A percentile compares a stretch with the other conserved stretches of the same genome.
These are phyloP conservation scores for Delitschia confertaspora DNA, from an alignment of 495 filamentous ascomycete species.

Conservation along the genomic window DNA sequence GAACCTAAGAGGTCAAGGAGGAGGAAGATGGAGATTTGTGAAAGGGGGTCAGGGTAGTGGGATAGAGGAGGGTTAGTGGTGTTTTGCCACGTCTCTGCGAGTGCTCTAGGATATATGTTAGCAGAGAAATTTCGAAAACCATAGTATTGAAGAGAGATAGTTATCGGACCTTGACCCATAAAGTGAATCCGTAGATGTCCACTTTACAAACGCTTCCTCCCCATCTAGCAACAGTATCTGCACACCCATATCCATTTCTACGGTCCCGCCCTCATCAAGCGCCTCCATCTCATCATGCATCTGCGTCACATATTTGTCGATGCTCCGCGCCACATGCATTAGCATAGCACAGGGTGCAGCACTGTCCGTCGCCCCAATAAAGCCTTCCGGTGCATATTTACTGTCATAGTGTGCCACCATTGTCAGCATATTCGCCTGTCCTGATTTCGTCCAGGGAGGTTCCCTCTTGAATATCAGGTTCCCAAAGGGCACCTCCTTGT, in stretches of 20 bases:
- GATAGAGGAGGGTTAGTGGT: slow-evolving; percentile 58
- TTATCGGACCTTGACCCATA: slow-evolving; percentile 66
- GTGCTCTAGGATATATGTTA: slow-evolving; percentile 42
- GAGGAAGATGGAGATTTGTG: slow-evolving; percentile 78
- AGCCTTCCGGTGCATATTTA: slow-evolving; percentile 70
- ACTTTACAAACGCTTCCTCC: slow-evolving; percentile 79
- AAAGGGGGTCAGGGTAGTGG: slow-evolving; percentile 60
- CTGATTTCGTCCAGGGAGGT: slow-evolving; percentile 65
- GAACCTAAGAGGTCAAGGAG: slow-evolving; percentile 86
- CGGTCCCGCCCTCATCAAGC: slow-evolving; percentile 43
- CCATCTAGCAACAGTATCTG: slow-evolving; percentile 89
- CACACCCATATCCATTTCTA: slow-evolving; percentile 58
- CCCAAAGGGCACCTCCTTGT: slow-evolving; percentile 64
- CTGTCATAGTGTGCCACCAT: slow-evolving; percentile 94
- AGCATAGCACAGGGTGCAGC: slow-evolving; percentile 90
- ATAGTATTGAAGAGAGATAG: not conserved
- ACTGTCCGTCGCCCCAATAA: slow-evolving; percentile 90
- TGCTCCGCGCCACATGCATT: slow-evolving; percentile 69
- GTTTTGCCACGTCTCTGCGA: slow-evolving; percentile 67
- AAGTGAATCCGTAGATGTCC: slow-evolving; percentile 71
- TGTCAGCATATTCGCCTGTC: slow-evolving; percentile 70
- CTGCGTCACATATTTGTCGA: slow-evolving; percentile 67
- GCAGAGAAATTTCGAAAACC: not conserved
- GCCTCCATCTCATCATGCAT: slow-evolving; percentile 69
- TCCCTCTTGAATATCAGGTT: slow-evolving; percentile 87